Evolutionary conservation across 495 filamentous ascomycete species (phyloP), one percentile per base, ranked within the genome.

Genomic region (Astrothelium macrocarpum): DNA sequence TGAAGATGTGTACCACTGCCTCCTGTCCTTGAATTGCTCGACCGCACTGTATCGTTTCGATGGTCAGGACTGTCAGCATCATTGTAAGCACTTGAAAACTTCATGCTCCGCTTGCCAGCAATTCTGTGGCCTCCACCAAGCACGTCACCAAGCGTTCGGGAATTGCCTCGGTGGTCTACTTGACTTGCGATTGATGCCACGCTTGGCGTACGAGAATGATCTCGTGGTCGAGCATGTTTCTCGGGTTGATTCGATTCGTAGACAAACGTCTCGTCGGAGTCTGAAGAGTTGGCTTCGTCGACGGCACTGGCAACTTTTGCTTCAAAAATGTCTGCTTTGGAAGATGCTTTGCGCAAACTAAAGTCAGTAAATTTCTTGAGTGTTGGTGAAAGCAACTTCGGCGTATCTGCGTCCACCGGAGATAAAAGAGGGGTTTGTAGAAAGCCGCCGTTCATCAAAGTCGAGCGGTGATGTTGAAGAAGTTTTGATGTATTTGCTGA

Each of bases 241-340:
- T 97, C 94, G 12, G 90, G 90, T 12, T 95, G 94, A 72, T 98
- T 98, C 11, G 94, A 98, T 76, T 98, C 94, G 77, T 98, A 98
- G 2, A 98, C 93, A 74, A 97, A 98, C 0, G 95, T 97, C 75
- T 97, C 95, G 67, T 97, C 94, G 1, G 95, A 97, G 71, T 95
- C 94, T 18, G 92, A 96, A 9, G 93, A 94, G 74, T 97, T 88
- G 43, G 90, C 90, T 68, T 88, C 84, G 74, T 96, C 91, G 53
- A 97, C 90, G 2, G 93, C 92, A 72, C 86, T 96, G 39, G 94
- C 95, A 39, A 98, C 88, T 76, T 94, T 95, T 61, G 90, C 89
- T 77, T 97, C 94, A 74, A 98, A 98, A 56, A 98, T 90, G 75
- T 98, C 94, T 67, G 95, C 92, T 79, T 97, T 97, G 67, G 91